Conservation (phyloP, 352 stramenopile species). For the Nothophytophthora sp. region DNA sequence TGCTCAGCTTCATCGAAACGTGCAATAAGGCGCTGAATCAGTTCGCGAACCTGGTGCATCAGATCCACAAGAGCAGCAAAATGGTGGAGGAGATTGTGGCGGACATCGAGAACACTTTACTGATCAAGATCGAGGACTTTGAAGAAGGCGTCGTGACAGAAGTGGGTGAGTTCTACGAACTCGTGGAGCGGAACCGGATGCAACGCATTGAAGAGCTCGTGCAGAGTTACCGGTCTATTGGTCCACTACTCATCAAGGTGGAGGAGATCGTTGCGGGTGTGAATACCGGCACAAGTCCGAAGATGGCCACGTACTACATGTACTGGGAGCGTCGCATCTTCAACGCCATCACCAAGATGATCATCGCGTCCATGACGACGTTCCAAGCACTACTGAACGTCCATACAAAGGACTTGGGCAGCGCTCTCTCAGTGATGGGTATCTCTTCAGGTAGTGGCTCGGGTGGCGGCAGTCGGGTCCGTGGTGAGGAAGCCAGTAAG, state of each 20-base stretch:
- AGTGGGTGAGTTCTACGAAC: conserved; percentile 94
- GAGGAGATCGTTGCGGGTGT: conserved; percentile 95
- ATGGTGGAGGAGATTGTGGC: conserved; percentile 95
- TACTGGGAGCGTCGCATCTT: conserved; percentile 97
- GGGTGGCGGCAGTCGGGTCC: conserved; percentile 13
- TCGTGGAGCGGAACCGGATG: conserved; percentile 91
- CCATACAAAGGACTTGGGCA: conserved; percentile 84
- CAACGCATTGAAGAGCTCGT: conserved; percentile 93
- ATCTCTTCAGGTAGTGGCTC: no score
- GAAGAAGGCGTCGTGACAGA: conserved; percentile 88
- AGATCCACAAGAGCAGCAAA: conserved; percentile 95
- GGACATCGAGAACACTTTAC: conserved; percentile 88
- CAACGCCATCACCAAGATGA: conserved; percentile 97
- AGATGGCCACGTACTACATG: conserved; percentile 95
- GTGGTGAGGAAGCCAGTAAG: conserved; percentile 61
- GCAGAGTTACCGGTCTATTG: conserved; percentile 94
- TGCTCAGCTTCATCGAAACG: conserved; percentile 94
- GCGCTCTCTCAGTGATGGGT: conserved; percentile 38
- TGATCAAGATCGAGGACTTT: conserved; percentile 94
- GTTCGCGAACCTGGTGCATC: conserved; percentile 92
- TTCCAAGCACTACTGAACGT: conserved; percentile 93
- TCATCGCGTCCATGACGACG: conserved; percentile 94
- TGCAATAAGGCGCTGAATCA: conserved; percentile 93
- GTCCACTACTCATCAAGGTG: conserved; percentile 94
- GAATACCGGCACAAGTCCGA: conserved; percentile 89